Percentiles rank a stretch among this genome's conserved stretches.
Conservation (phyloP, 176 grass and related monocot species). For the Calamus simplicifolius region DNA sequence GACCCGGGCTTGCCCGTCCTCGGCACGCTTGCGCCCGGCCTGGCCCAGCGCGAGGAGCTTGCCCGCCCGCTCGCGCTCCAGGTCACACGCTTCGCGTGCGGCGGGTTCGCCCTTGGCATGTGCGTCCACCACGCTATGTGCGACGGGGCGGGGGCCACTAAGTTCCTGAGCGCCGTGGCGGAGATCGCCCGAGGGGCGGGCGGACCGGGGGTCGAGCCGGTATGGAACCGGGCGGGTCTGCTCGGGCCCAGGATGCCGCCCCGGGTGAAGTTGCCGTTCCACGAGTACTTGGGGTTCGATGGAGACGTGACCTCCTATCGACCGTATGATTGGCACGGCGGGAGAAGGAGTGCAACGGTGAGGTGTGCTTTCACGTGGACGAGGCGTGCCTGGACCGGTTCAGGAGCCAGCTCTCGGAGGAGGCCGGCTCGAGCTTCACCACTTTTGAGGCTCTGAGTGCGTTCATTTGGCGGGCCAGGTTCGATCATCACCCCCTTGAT, state of each 20-base stretch:
- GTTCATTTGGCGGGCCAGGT: conserved; percentile 78
- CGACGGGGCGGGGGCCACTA: conserved; percentile 61
- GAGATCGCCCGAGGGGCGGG: conserved; percentile 23
- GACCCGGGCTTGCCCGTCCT: conserved; percentile 36
- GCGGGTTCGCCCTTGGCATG: conserved; percentile 60
- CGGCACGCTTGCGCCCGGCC: conserved; percentile 31
- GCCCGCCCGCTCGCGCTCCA: conserved; percentile 36
- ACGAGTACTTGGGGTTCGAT: conserved; percentile 33
- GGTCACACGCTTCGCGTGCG: conserved; percentile 47
- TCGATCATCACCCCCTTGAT: neutral
- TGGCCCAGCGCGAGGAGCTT: neutral
- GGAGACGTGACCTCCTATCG: conserved; percentile 13
- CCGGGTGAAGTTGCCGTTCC: conserved; percentile 23
- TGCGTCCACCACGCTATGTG: conserved; percentile 59
- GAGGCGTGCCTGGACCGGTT: conserved; percentile 41
- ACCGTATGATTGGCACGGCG: conserved; percentile 8
- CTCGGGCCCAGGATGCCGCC: conserved; percentile 41
- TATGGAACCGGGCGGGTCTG: conserved; percentile 41
- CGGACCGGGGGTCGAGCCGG: conserved; percentile 1
- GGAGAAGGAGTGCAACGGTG: neutral
- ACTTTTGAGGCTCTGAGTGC: conserved; percentile 65
- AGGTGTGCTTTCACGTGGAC: conserved; percentile 60
- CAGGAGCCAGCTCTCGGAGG: conserved; percentile 22
- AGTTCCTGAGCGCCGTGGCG: conserved; percentile 42
- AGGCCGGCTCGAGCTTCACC: conserved; percentile 42